Percentiles rank a stretch among this genome's conserved stretches.
These are phyloP conservation scores for Hortaea werneckii DNA, from an alignment of 2,329 filamentous ascomycete genomes.

Conservation along the genomic window DNA sequence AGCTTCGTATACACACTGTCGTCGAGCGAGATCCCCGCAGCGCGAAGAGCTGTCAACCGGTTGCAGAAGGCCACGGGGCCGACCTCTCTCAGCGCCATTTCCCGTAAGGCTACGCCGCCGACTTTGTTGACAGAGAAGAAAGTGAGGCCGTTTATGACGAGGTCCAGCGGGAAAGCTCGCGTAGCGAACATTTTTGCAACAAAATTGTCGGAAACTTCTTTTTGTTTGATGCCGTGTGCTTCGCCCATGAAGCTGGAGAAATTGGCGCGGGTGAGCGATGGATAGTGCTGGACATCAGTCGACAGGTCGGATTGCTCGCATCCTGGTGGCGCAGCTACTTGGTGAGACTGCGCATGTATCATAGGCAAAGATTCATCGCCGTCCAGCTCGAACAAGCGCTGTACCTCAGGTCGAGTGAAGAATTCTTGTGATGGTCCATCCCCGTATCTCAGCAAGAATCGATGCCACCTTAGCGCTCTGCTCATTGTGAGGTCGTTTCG, in stretches of 20 bases:
- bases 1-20: constrained; percentile 55
- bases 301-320: too few species aligned
- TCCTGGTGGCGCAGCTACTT: too few species aligned
- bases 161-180: constrained; percentile 60
- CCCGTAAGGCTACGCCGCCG: constrained; percentile 65
- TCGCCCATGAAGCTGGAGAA: constrained; percentile 27
- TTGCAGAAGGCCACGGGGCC: constrained; percentile 46
- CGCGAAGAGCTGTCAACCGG: constrained; percentile 51
- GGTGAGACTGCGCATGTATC: constrained; percentile 6
- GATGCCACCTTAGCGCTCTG: constrained; percentile 36
- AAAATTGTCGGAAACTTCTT: constrained; percentile 52
- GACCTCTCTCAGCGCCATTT: constrained; percentile 59
- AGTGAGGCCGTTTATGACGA: constrained; percentile 58
- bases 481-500: too few species aligned
- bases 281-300: background rate
- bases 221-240: constrained; percentile 32
- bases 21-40: constrained; percentile 52
- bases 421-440: constrained; percentile 29
- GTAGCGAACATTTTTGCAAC: constrained; percentile 76
- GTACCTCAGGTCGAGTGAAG: constrained; percentile 20
- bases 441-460: constrained; percentile 24
- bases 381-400: constrained; percentile 17
- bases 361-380: constrained; percentile 13
- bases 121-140: constrained; percentile 63
- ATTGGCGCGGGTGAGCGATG: constrained; percentile 12